A percentile compares a stretch with the other conserved stretches of the same genome.
phyloP scores from a whole-genome alignment of 306 rosid species.

The Glycyrrhiza uralensis region DNA sequence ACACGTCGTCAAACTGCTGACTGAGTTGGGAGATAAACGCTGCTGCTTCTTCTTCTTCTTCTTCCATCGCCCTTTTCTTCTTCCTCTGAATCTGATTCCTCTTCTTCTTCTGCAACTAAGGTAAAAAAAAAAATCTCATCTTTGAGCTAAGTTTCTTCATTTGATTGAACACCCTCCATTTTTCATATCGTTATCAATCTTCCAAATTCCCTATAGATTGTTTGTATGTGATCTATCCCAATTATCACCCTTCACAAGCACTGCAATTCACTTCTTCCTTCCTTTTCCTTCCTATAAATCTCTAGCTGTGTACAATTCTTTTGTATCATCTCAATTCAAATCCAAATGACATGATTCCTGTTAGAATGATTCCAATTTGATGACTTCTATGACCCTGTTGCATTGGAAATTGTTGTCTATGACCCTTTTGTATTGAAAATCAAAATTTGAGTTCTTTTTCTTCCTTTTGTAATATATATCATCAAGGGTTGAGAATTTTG shows the following conservation, averaged over 20 bases:
- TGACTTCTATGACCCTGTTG: not conserved
- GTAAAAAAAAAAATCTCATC: not conserved
- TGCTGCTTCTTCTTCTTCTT: not conserved
- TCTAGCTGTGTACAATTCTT: not conserved
- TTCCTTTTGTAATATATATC: no score
- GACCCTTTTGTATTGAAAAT: not conserved
- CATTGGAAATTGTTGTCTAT: not conserved
- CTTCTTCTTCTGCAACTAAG: not conserved
- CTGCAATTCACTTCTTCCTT: not conserved
- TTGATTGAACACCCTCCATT: conserved; percentile 7
- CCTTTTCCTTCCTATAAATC: no score
- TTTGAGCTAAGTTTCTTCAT: not conserved
- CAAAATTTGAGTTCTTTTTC: not conserved
- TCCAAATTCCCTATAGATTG: not conserved
- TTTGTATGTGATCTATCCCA: not conserved
- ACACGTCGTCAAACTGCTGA: conserved; percentile 1
- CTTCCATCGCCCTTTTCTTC: not conserved
- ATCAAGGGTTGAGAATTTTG: conserved; percentile 2
- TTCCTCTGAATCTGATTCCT: not conserved
- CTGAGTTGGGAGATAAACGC: not conserved
- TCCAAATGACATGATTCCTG: not conserved
- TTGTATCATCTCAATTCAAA: conserved; percentile 3
- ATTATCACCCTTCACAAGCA: not conserved
- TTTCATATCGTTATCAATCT: not conserved
- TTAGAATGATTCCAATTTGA: not conserved